These are phyloP conservation scores for Apophysomyces elegans DNA, from an alignment of 371 early-diverging fungal species.

Conservation along the genomic window DNA sequence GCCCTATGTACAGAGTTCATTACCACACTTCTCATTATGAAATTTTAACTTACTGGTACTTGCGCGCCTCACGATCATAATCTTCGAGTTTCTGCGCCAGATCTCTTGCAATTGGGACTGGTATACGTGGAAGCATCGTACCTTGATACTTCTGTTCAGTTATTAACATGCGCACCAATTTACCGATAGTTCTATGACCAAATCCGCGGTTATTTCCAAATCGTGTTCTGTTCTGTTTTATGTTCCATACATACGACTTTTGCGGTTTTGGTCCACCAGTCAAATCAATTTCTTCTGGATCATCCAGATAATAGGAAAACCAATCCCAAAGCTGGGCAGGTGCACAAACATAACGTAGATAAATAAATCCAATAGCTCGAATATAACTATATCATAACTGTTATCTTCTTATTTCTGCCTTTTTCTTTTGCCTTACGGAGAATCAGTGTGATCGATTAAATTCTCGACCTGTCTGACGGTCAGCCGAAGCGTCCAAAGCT, in stretches of 20 bases:
- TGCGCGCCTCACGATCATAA: slow-evolving; percentile 44
- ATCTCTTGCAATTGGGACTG: slow-evolving; percentile 81
- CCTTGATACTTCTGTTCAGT: slow-evolving; percentile 73
- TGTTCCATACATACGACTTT: slow-evolving; percentile 55
- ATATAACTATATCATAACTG: slow-evolving; percentile 59
- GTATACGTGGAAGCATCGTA: slow-evolving; percentile 86
- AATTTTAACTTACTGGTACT: neutral
- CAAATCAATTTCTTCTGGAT: slow-evolving; percentile 74
- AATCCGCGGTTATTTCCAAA: neutral
- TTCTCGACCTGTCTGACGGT: slow-evolving; percentile 81
- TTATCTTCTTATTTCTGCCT: neutral
- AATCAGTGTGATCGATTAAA: slow-evolving; percentile 78
- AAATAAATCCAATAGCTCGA: slow-evolving; percentile 84
- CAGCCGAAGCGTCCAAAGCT: slow-evolving; percentile 81
- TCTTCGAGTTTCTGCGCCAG: slow-evolving; percentile 68
- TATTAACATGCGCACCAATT: slow-evolving; percentile 67
- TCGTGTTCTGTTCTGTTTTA: slow-evolving; percentile 6
- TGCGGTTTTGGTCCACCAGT: slow-evolving; percentile 68
- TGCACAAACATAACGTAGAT: slow-evolving; percentile 84
- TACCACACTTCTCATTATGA: neutral
- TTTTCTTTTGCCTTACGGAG: slow-evolving; percentile 62
- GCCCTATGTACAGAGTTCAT: neutral
- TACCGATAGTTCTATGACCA: slow-evolving; percentile 70
- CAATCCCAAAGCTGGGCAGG: slow-evolving; percentile 85
- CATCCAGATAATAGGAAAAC: slow-evolving; percentile 81